phyloP scores from a whole-genome alignment of 371 early-diverging fungal species.

The Fennellomyces sp. region DNA sequence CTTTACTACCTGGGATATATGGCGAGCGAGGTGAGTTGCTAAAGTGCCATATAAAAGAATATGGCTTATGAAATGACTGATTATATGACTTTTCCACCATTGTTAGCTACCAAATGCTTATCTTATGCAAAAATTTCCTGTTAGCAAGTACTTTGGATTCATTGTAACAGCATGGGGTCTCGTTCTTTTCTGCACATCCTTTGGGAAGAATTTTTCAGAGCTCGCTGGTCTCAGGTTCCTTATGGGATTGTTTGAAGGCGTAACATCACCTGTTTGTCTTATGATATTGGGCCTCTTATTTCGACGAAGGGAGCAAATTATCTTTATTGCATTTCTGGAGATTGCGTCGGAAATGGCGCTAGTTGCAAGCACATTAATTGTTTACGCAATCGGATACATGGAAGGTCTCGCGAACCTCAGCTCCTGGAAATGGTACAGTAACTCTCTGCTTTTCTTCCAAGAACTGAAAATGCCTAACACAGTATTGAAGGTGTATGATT shows the following conservation, averaged over 20 bases:
- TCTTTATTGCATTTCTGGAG: slow-evolving; percentile 6
- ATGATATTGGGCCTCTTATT: slow-evolving; percentile 28
- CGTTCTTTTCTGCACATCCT: slow-evolving; percentile 25
- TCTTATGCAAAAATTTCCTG: slow-evolving; percentile 23
- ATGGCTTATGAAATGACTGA: too few species aligned
- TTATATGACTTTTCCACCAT: too few species aligned
- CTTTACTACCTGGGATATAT: slow-evolving; percentile 24
- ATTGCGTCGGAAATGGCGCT: slow-evolving; percentile 24
- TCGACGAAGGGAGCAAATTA: slow-evolving; percentile 35
- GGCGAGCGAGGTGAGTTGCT: slow-evolving; percentile 8
- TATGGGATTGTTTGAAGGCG: slow-evolving; percentile 34
- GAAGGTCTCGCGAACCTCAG: slow-evolving; percentile 19
- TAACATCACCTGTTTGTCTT: slow-evolving; percentile 25
- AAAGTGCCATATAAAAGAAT: not conserved
- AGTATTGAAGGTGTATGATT: slow-evolving; percentile 7
- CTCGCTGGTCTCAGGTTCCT: slow-evolving; percentile 32
- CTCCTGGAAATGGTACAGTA: slow-evolving; percentile 18
- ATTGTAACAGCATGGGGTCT: slow-evolving; percentile 31
- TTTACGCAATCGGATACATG: slow-evolving; percentile 35
- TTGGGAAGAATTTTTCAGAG: slow-evolving; percentile 32
- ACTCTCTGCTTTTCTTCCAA: too few species aligned
- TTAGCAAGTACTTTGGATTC: slow-evolving; percentile 21
- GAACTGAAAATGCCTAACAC: too few species aligned
- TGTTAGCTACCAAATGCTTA: slow-evolving; percentile 25
- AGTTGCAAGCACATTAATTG: slow-evolving; percentile 53